Evolutionary conservation across 208 protist genomes (phyloP).

Genomic region (Acanthamoeba lenticulata): DNA sequence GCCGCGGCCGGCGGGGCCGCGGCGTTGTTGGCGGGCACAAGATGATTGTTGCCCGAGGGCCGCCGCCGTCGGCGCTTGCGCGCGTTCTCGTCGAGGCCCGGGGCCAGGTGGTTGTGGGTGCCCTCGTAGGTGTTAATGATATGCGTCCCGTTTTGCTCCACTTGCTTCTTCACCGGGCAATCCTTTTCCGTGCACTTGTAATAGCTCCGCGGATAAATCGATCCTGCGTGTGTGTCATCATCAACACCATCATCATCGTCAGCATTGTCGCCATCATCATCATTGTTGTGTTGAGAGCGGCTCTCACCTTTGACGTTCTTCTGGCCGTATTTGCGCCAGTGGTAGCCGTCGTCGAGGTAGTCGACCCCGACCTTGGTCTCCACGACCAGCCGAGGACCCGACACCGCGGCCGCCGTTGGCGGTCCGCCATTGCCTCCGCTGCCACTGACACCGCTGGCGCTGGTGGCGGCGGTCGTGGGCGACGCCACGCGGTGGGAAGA

Average conservation of each 20-base stretch:
- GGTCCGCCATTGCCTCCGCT: background rate
- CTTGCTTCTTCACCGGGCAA: conserved; percentile 67
- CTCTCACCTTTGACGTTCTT: conserved; percentile 65
- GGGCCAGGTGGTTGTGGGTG: conserved; percentile 56
- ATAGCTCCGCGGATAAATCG: conserved; percentile 21
- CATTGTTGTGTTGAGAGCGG: background rate
- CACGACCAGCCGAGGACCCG: conserved; percentile 9
- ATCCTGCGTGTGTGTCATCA: background rate
- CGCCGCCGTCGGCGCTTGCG: conserved; percentile 20
- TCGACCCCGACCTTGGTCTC: conserved; percentile 60
- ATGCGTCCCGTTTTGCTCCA: conserved; percentile 53
- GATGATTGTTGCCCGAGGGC: background rate
- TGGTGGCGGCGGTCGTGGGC: background rate
- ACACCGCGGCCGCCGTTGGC: background rate
- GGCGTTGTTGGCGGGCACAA: too few relatives aligned
- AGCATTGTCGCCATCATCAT: background rate
- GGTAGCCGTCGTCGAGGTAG: conserved; percentile 64
- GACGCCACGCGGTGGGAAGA: too few relatives aligned
- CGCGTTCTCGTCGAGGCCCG: conserved; percentile 34
- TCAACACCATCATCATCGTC: too few relatives aligned
- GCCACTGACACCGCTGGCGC: background rate
- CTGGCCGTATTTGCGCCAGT: conserved; percentile 68
- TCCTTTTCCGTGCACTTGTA: conserved; percentile 69
- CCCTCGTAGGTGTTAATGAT: conserved; percentile 71
- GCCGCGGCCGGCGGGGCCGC: too few relatives aligned